Conservation (phyloP, 306 rosid genomes). For the Malus orientalis region DNA sequence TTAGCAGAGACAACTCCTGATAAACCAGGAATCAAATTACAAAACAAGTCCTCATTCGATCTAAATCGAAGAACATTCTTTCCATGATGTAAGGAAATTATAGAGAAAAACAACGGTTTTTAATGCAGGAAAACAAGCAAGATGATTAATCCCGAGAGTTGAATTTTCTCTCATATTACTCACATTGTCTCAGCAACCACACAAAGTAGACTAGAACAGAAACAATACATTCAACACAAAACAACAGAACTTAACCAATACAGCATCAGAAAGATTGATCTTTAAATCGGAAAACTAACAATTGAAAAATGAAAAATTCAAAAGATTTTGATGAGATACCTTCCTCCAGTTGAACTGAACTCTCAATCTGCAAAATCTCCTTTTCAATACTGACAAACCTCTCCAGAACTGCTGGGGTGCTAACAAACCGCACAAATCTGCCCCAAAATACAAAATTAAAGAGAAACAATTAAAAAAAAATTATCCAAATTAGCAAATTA, state of each 20-base stretch:
- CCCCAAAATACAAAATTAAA: not conserved
- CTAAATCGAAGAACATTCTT: not conserved
- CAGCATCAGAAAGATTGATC: not conserved
- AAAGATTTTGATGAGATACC: not conserved
- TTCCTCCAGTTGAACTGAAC: constrained; percentile 41
- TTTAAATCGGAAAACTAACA: not conserved
- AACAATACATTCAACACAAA: not conserved
- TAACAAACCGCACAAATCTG: constrained; percentile 68
- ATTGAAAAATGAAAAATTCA: not conserved
- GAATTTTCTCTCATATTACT: not conserved
- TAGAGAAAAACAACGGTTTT: not conserved
- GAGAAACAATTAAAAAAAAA: not conserved
- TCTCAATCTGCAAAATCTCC: constrained; percentile 55
- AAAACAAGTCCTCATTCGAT: not conserved
- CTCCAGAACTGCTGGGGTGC: constrained; percentile 68
- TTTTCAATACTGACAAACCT: constrained; percentile 54
- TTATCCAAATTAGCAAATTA: not conserved
- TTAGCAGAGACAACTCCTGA: constrained; percentile 2
- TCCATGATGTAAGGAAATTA: not conserved
- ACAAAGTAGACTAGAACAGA: not conserved
- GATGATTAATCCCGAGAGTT: not conserved
- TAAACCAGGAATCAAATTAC: not conserved
- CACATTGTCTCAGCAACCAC: not conserved
- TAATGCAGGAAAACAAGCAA: not conserved
- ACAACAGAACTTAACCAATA: not conserved